Evolutionary conservation across 2,329 filamentous ascomycete genomes (phyloP), one percentile per base, ranked within the genome.

Genomic region (Alternaria infectoria): DNA sequence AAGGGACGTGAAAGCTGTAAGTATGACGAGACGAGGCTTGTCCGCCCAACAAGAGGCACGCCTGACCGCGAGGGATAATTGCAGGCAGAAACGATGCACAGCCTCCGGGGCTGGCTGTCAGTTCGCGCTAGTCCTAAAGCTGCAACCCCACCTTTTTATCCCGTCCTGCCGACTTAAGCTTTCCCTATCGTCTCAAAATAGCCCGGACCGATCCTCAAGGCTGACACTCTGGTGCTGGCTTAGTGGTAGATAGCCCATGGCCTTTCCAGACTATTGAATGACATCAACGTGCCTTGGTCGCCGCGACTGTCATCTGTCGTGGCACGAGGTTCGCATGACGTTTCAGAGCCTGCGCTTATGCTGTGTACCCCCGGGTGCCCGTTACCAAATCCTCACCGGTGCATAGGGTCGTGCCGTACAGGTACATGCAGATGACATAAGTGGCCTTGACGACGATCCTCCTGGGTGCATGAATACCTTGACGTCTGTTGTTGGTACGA

Each of bases 1-100:
- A 30, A 25, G 36, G 30, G 10, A 40, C 13, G 43, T 30, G 51
- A 26, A 19, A 25, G 44, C 15, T 30, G 51, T 32, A 10, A n/a
- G 44, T 19, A 57, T 55, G 51, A 63, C 57, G n/a, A 61, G 61
- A 54, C 61, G 36, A 52, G 54, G 58, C 46, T 54, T 51, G 51
- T 52, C 30, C 21, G 30, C 50, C 36, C 26, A 60, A 49, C 46
- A 25, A 40, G 54, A 57, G 54, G 55, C 43, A 45, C 61, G 61
- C 60, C 54, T 57, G 56, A 66, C 63, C 54, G 54, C 59, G 54
- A 65, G 65, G 43, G 25, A 46, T 52, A 49, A 54, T 59, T 54
- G 44, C 49, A 65, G 60, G 61, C 65, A 64, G 59, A 40, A 40
- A 45, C 59, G 30, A 25, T 28, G 55, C 59, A 62, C 59, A 62